Percentiles rank a stretch among this genome's conserved stretches.
Evolutionary conservation across 2,329 filamentous ascomycete genomes (phyloP).

Genomic region (Chaetomium globosum): DNA sequence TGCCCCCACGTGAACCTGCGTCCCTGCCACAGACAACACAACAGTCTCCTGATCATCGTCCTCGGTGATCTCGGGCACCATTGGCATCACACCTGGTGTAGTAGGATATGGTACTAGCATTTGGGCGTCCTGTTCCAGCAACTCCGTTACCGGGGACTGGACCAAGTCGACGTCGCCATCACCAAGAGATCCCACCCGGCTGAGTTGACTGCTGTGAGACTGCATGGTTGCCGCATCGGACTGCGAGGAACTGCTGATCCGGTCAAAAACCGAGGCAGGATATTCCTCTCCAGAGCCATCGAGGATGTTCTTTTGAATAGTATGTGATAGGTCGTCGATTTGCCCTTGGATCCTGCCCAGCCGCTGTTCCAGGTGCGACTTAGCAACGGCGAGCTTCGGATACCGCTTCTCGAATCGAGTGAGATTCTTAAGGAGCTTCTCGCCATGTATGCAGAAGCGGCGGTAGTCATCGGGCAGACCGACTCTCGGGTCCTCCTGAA

Average conservation of each 20-base stretch:
- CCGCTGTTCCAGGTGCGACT: constrained; percentile 42
- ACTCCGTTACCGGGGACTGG: constrained; percentile 38
- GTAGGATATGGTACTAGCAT: constrained; percentile 39
- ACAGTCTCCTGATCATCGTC: constrained; percentile 42
- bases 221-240: constrained; percentile 49
- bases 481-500: constrained; percentile 46
- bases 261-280: constrained; percentile 54
- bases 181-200: constrained; percentile 26
- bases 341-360: constrained; percentile 46
- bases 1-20: constrained; percentile 17
- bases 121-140: constrained; percentile 1
- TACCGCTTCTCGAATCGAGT: constrained; percentile 44
- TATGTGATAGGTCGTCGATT: constrained; percentile 49
- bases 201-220: constrained; percentile 41
- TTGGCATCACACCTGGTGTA: constrained; percentile 36
- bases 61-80: constrained; percentile 32
- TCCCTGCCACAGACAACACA: constrained; percentile 34
- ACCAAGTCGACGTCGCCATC: constrained; percentile 26
- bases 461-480: constrained; percentile 57
- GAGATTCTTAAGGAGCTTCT: constrained; percentile 50
- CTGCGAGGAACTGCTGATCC: constrained; percentile 53
- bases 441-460: constrained; percentile 55
- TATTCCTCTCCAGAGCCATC: constrained; percentile 41
- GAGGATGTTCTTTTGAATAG: constrained; percentile 45
- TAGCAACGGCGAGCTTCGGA: constrained; percentile 40